Evolutionary conservation across 805 yeast species (phyloP).

Genomic region (Ogataea nonfermentans): DNA sequence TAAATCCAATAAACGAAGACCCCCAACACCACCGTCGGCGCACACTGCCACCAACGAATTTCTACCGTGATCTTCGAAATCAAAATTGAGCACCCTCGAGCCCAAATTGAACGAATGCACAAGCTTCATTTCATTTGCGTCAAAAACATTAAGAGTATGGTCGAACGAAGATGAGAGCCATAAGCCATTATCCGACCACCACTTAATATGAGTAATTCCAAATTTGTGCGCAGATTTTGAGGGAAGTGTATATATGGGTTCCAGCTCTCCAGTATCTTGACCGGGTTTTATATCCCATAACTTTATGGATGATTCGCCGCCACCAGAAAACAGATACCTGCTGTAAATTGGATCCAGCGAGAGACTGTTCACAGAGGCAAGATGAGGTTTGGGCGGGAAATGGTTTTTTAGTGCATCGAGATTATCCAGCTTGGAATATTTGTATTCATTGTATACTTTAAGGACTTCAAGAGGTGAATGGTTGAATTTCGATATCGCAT

Average conservation of each 20-base stretch:
- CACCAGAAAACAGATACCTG: slow-evolving; percentile 61
- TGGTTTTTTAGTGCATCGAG: slow-evolving; percentile 17
- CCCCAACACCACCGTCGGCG: slow-evolving; percentile 50
- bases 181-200: slow-evolving; percentile 96
- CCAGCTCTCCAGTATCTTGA: slow-evolving; percentile 8
- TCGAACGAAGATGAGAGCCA: slow-evolving; percentile 83
- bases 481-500: slow-evolving; percentile 12
- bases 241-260: slow-evolving; percentile 26
- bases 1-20: slow-evolving; percentile 61
- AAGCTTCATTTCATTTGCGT: slow-evolving; percentile 59
- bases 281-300: slow-evolving; percentile 57
- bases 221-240: slow-evolving; percentile 52
- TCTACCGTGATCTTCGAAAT: slow-evolving; percentile 46
- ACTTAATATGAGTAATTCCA: slow-evolving; percentile 70
- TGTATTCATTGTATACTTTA: slow-evolving; percentile 27
- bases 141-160: slow-evolving; percentile 76
- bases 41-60: slow-evolving; percentile 67
- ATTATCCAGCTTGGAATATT: slow-evolving; percentile 23
- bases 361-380: slow-evolving; percentile 57
- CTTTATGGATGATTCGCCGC: slow-evolving; percentile 66
- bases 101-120: slow-evolving; percentile 66
- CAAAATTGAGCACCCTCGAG: slow-evolving; percentile 64
- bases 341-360: slow-evolving; percentile 49
- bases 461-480: slow-evolving; percentile 19
- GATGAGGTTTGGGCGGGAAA: slow-evolving; percentile 45